Base-by-base conservation (phyloP, 805 yeast species). In the Yarrowia deformans region DNA sequence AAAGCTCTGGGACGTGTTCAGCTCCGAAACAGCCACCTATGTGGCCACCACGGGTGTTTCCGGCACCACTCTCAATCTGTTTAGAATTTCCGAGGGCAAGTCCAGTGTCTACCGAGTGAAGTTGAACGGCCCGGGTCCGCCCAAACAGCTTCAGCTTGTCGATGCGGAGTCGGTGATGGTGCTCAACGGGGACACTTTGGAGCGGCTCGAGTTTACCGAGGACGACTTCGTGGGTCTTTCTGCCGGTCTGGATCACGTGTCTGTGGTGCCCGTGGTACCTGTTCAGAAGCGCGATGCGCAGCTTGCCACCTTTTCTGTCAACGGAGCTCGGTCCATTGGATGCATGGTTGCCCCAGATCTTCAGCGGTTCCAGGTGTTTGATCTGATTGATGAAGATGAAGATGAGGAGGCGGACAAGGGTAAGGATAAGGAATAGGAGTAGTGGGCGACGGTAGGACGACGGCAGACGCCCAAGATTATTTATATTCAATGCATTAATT, bases 271-370 rank as follows among this genome's bases (percentile, higher is more conserved):
- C 1, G 16, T 56, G 3, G 16, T 2, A 9, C 63, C 63, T n/a
- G 52, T 43, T 32, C 66, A 45, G 18, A 43, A 45, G 13, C 32
- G 66, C n/a, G 18, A 32, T 4, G 42, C 19, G 5, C 12, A 43
- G 42, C 18, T 60, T 29, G 66, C 66, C 14, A 60, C 66, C 1
- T 60, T 60, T 45, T n/a, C 66, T 2, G 52, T 60, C 19, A 60
- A 60, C 7, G 66, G 66, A 3, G 13, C 43, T 7, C 29, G 66
- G 18, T 60, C 66, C 14, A 45, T 60, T 18, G 66, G 66, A 14
- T 60, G 66, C 52, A 60, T 60, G 66, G 66, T 60, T 8, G 29
- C 50, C 18, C 66, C 66, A 8, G 66, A 60, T 18, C 16, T 60
- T 9, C 66, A 60, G 34, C 34, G 66, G 12, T 60, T 60, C 32